Base-by-base conservation (phyloP, 768 basidiomycete species). In the Calocera viscosa region DNA sequence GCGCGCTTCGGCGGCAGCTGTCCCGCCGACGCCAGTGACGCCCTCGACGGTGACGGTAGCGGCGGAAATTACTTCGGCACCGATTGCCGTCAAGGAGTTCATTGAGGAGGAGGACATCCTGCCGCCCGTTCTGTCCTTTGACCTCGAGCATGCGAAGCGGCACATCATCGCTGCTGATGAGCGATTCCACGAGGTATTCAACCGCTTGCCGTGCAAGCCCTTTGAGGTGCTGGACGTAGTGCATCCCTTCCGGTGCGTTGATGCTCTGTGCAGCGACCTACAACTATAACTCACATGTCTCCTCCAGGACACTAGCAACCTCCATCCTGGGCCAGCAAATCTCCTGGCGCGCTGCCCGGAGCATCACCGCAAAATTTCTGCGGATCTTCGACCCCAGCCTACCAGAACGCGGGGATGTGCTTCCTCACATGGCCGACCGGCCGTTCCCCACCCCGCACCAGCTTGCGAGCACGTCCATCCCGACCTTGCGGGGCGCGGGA, bases 291-390 rank as follows among this genome's bases (percentile, higher is more conserved):
- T 38, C 34, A 17, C 60, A 65, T 39, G 17, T 67, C 40, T 65
- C 35, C 38, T 66, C 35, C 53, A 89, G 88, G 47, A 86, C 90
- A 0, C 80, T 92, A 28, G 81, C 83, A 28, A 82, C 82, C 2
- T 89, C 87, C 34, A 90, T 92, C 66, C 74, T 92, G 40, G 86
- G 83, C 2, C 88, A 89, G 74, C 89, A 93, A 73, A 89, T 93
- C 26, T 91, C 89, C 0, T 91, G 89, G 89, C 75, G 87, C 49
- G 94, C 92, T 12, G 94, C 93, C 0, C 81, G 89, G 24, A 86
- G 90, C 22, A 91, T 95, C 68, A 85, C 80, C 39, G 88, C 91
- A 76, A 84, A 81, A 67, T 95, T 95, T 75, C 78, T 85, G 64
- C 82, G 89, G 28, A 76, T 94, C 19, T 94, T 84, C 74, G 84